Evolutionary conservation across 495 filamentous ascomycete genomes (phyloP), one percentile per base, ranked within the genome.

Genomic region (Annulohypoxylon nitens): DNA sequence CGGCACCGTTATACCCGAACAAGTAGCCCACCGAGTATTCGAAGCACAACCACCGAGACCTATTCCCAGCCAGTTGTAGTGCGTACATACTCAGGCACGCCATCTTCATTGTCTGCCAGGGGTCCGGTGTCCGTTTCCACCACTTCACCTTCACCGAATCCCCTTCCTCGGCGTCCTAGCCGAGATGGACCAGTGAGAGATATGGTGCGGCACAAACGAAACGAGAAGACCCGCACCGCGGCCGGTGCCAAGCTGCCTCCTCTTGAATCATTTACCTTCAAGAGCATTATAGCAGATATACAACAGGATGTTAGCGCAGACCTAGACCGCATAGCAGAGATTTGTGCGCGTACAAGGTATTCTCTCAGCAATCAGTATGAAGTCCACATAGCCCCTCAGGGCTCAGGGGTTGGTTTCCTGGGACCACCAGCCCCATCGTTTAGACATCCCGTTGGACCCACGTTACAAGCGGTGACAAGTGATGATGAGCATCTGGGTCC

Each of bases 281-380:
- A 86, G 70, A 84, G 82, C 71, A 87, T 89, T 61, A 81, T 88
- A 81, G 84, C 83, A 55, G 83, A 86, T 16, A 83, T 87, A 51
- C 75, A 84, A 61, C 74, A 75, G 23, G 79, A 82, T 25, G 83
- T 86, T 50, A 66, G 75, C 18, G 79, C 83, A 5, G 87, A 88
- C 64, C 76, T 89, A 58, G 87, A 89, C 61, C 82, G 86, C 8
- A 89, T 89, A 64, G 87, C 87, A 5, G 87, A 89, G 69, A 88
- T 89, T 16, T 89, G 86, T 72, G 87, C 86, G 11, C 80, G 84
- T 16, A 86, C 84, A 9, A 81, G 83, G 45, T 88, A 87, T 74
- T 86, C 84, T 51, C 74, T 88, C 34, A 87, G 85, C 73, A 88
- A 88, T 73, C 86, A 89, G 62, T 89, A 89, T 67, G 86, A 89